Base-by-base conservation (phyloP, 805 yeast species). In the Saccharomycopsis fibuligera region DNA sequence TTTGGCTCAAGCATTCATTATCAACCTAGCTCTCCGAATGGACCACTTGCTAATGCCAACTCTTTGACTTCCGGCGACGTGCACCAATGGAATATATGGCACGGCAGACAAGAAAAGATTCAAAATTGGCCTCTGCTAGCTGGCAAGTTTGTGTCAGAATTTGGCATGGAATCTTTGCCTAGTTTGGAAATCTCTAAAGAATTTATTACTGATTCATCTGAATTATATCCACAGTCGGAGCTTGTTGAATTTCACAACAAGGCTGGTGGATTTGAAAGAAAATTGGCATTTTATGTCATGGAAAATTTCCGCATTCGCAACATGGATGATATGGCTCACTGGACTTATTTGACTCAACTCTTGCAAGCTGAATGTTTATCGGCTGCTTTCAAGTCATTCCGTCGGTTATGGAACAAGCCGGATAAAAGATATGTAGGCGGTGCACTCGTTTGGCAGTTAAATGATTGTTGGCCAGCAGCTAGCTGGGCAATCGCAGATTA, bases 31-130 rank as follows among this genome's bases (percentile, higher is more conserved):
- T 70, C 75, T 1, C 81, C 81, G 1, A 73, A 68, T 66, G 73
- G 76, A 22, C 74, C 76, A 16, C 8, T 12, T 12, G 9, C 10
- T 3, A 49, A 51, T 4, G 57, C 72, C 9, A 50, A 60, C 5
- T 75, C 70, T 51, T 60, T 64, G 3, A 67, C 70, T 1, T 59
- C 65, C 17, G 80, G 80, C 2, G 80, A 75, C 55, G 61, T 72
- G 3, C 80, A 75, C 54, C 78, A 74, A 51, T 75, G 80, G 80
- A 73, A 74, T 53, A 76, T 75, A 6, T 75, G 79, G 79, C 81
- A 75, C 53, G 80, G 79, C 1, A 58, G 63, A 21, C 75, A 73
- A 56, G 71, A 69, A 46, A 67, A 65, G 51, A 75, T 75, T 54
- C 81, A 75, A 52, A 62, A 73, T 55, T 73, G 78, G 78, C 59